Percentiles rank a stretch among this genome's conserved stretches.
phyloP scores from a whole-genome alignment of 1,284 basidiomycete species.

The Leccinum fallax region DNA sequence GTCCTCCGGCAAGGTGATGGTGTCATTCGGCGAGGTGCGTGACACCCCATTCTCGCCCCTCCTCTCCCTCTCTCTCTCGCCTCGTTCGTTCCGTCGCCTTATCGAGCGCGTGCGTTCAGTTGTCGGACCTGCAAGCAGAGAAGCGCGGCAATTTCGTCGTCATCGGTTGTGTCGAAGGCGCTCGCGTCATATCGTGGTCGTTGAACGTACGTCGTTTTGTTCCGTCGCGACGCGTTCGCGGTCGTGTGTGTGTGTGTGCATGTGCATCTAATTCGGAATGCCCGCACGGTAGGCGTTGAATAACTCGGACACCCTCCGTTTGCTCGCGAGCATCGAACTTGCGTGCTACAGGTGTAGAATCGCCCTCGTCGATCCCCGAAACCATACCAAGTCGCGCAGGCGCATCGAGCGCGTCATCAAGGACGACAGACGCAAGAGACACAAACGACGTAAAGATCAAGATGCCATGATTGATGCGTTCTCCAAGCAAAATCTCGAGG shows the following conservation, averaged over 20 bases:
- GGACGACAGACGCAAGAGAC: constrained; percentile 75
- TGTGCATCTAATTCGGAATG: constrained; percentile 11
- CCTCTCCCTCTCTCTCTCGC: constrained; percentile 33
- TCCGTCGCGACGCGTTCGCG: background rate
- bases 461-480: constrained; percentile 79
- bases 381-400: constrained; percentile 62
- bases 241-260: background rate
- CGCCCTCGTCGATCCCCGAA: constrained; percentile 61
- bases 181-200: constrained; percentile 80
- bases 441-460: constrained; percentile 77
- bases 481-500: constrained; percentile 57
- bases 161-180: constrained; percentile 70
- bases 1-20: constrained; percentile 65
- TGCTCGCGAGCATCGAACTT: constrained; percentile 78
- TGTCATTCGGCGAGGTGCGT: constrained; percentile 72
- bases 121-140: constrained; percentile 75
- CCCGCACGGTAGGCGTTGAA: constrained; percentile 60
- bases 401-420: constrained; percentile 76
- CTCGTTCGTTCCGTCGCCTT: constrained; percentile 7
- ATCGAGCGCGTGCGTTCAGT: constrained; percentile 39
- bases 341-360: constrained; percentile 75
- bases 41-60: constrained; percentile 27
- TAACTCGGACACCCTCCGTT: constrained; percentile 74
- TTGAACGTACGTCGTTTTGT: constrained; percentile 56
- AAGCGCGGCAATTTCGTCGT: constrained; percentile 84